Evolutionary conservation across 805 yeast genomes (phyloP).

Genomic region (Schwanniomyces sp.): DNA sequence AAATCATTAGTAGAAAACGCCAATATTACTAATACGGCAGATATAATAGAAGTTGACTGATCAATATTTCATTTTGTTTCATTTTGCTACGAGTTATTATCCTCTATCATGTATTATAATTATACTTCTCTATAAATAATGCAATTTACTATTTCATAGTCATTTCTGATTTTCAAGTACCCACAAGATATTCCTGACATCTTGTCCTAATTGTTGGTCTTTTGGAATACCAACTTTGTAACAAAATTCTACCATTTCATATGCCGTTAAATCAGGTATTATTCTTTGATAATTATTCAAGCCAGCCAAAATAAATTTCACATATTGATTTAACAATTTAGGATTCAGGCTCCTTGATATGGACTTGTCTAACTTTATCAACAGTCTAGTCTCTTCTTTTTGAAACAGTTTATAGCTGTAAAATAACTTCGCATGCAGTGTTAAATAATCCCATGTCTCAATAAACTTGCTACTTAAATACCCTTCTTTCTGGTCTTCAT

Average conservation of each 20-base stretch:
- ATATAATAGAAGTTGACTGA: background rate
- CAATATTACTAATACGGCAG: background rate
- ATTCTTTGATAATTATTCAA: constrained; percentile 38
- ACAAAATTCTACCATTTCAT: constrained; percentile 35
- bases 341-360: constrained; percentile 18
- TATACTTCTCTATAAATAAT: background rate
- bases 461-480: constrained; percentile 48
- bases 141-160: background rate
- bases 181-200: constrained; percentile 29
- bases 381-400: background rate
- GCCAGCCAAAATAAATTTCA: constrained; percentile 34
- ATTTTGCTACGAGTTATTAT: no score
- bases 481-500: constrained; percentile 32
- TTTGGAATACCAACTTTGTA: constrained; percentile 22
- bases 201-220: constrained; percentile 17
- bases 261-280: constrained; percentile 39
- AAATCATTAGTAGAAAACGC: background rate
- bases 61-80: constrained; percentile 2
- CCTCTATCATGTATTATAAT: background rate
- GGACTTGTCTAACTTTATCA: constrained; percentile 5
- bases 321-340: constrained; percentile 19
- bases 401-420: background rate
- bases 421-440: constrained; percentile 4
- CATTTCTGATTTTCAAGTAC: constrained; percentile 16
- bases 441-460: constrained; percentile 42